Conservation (phyloP, 345 rosid species). For the Ailanthus altissimus region DNA sequence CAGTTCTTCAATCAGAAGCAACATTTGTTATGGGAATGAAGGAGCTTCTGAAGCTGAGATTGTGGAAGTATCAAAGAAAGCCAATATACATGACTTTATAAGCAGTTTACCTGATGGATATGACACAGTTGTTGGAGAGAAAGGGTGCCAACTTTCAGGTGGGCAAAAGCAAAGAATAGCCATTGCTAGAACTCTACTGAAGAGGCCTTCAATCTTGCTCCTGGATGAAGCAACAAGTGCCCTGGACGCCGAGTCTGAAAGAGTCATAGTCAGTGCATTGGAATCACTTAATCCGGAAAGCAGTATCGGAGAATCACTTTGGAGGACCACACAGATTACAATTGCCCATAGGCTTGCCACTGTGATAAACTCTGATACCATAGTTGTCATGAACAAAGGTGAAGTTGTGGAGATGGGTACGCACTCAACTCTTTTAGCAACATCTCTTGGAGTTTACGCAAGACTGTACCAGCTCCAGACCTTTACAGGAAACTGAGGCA, state of each 20-base stretch:
- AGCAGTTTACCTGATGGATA: conserved; percentile 55
- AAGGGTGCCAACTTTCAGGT: conserved; percentile 66
- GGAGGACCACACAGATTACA: conserved; percentile 55
- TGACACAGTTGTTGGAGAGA: conserved; percentile 59
- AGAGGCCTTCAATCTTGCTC: conserved; percentile 59
- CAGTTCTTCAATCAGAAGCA: conserved; percentile 25
- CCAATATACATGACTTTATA: conserved; percentile 54
- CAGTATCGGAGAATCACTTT: conserved; percentile 24
- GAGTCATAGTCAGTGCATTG: conserved; percentile 52
- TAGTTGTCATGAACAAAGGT: conserved; percentile 73
- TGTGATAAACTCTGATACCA: conserved; percentile 58
- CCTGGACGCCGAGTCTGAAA: conserved; percentile 75
- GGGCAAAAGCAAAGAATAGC: conserved; percentile 70
- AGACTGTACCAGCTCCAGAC: conserved; percentile 59
- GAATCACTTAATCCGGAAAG: conserved; percentile 42
- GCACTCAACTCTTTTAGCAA: conserved; percentile 50
- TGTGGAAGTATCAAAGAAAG: conserved; percentile 45
- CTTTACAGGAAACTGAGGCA: conserved; percentile 12
- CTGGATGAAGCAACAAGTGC: conserved; percentile 93
- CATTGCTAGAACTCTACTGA: conserved; percentile 57
- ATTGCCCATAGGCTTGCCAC: conserved; percentile 88
- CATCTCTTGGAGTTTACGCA: conserved; percentile 64
- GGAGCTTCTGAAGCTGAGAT: conserved; percentile 54
- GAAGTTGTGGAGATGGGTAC: conserved; percentile 71
- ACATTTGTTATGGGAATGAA: conserved; percentile 46